Percentiles rank a stretch among this genome's conserved stretches.
Conservation (phyloP, 768 basidiomycete genomes). For the Rhodocollybia butyracea region DNA sequence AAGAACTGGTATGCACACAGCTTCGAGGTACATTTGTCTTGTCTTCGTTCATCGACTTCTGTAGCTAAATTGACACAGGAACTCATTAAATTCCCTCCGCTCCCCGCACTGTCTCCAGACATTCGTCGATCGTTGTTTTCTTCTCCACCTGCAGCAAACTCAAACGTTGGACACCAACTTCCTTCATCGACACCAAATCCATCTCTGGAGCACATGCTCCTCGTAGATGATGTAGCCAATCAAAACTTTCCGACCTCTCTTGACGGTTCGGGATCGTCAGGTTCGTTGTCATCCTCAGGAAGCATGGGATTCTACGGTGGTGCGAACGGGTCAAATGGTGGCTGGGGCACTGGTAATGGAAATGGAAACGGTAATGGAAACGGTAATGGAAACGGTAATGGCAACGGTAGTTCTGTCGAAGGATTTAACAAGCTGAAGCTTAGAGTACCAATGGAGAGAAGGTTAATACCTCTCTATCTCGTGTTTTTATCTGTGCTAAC, state of each 20-base stretch:
- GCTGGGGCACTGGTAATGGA: slow-evolving; percentile 3
- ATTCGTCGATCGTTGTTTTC: slow-evolving; percentile 59
- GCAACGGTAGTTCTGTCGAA: slow-evolving; percentile 22
- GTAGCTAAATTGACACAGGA: slow-evolving; percentile 49
- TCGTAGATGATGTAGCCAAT: slow-evolving; percentile 4
- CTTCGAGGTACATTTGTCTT: slow-evolving; percentile 71
- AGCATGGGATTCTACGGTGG: slow-evolving; percentile 4
- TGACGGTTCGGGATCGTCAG: slow-evolving; percentile 19
- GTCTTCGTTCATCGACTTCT: neutral
- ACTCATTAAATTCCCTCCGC: slow-evolving; percentile 80
- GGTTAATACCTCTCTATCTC: slow-evolving; percentile 42
- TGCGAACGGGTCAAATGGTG: slow-evolving; percentile 8
- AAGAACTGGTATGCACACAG: slow-evolving; percentile 99
- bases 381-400: slow-evolving; percentile 23
- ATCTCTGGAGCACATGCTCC: slow-evolving; percentile 45
- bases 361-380: slow-evolving; percentile 22
- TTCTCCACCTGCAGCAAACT: slow-evolving; percentile 17
- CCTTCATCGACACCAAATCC: slow-evolving; percentile 84
- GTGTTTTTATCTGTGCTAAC: neutral
- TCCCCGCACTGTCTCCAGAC: slow-evolving; percentile 56
- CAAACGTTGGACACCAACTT: slow-evolving; percentile 45
- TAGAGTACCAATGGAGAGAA: slow-evolving; percentile 80
- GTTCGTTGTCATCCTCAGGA: slow-evolving; percentile 16
- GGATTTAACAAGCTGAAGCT: slow-evolving; percentile 59
- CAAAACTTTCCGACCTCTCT: slow-evolving; percentile 8